Evolutionary conservation across 225 moss, liverwort and hornwort species (phyloP).

Genomic region (Lunularia cruciata): DNA sequence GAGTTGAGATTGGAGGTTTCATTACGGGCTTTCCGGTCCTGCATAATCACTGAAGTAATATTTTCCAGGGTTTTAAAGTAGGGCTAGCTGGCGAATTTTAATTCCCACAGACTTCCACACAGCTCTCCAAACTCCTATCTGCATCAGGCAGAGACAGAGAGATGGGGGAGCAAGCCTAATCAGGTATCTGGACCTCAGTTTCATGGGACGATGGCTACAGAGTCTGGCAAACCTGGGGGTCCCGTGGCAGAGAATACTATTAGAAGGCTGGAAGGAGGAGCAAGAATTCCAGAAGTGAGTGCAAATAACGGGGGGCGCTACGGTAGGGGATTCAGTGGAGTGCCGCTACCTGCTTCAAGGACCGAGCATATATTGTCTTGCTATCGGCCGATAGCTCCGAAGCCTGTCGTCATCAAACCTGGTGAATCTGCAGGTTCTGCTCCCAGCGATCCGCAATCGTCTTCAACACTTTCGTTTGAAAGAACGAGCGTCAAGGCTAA

Average conservation of each 20-base stretch:
- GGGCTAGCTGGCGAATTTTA: constrained; percentile 54
- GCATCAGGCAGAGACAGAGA: constrained; percentile 31
- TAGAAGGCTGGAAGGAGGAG: constrained; percentile 13
- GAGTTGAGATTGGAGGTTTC: neutral
- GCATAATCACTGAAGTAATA: too few species aligned
- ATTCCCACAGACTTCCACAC: constrained; percentile 20
- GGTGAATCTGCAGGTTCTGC: constrained; percentile 59
- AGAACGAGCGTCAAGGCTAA: constrained; percentile 39
- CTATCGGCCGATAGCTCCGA: constrained; percentile 87
- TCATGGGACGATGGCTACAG: constrained; percentile 17
- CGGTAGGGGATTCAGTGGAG: constrained; percentile 38
- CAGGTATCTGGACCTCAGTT: neutral
- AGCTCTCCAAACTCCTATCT: constrained; percentile 26
- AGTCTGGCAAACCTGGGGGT: constrained; percentile 22
- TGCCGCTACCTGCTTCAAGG: constrained; percentile 55
- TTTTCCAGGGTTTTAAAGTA: constrained; percentile 2
- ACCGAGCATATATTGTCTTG: constrained; percentile 77
- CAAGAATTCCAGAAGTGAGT: constrained; percentile 32
- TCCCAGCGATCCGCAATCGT: constrained; percentile 70
- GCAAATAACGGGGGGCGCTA: constrained; percentile 52
- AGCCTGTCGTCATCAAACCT: constrained; percentile 59
- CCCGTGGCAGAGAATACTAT: constrained; percentile 10
- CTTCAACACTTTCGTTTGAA: constrained; percentile 73
- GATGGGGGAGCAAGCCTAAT: constrained; percentile 28
- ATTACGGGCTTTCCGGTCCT: too few species aligned